A percentile compares a stretch with the other conserved stretches of the same genome.
These are phyloP conservation scores for Hemileccinum rubropunctum DNA, from an alignment of 768 basidiomycete species.

Conservation along the genomic window DNA sequence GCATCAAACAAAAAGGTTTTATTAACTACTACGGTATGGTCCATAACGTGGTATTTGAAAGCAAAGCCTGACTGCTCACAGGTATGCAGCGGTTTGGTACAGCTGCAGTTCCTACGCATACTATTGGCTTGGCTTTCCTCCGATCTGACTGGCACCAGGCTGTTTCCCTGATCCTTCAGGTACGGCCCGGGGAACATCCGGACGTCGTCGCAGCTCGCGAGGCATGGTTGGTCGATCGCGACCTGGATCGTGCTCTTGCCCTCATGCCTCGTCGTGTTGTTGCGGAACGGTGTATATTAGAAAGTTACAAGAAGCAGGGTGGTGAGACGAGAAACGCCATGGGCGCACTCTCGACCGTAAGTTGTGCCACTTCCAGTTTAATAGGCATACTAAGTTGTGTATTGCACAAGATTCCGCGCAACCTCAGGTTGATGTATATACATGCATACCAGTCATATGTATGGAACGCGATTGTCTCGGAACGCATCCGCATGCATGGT, in stretches of 20 bases:
- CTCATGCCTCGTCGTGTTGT: conserved; percentile 89
- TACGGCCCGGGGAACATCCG: conserved; percentile 88
- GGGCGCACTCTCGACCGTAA: conserved; percentile 82
- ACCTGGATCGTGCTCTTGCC: conserved; percentile 78
- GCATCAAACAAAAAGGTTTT: conserved; percentile 82
- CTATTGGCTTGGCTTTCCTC: conserved; percentile 88
- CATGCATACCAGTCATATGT: conserved; percentile 99
- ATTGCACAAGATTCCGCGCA: conserved; percentile 80
- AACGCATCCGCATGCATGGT: conserved; percentile 81
- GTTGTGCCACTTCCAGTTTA: conserved; percentile 13
- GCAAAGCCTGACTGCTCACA: conserved; percentile 27
- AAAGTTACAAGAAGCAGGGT: conserved; percentile 80
- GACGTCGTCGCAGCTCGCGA: conserved; percentile 82
- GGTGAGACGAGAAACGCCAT: conserved; percentile 81
- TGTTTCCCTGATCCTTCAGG: conserved; percentile 74
- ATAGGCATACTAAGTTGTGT: conserved; percentile 2
- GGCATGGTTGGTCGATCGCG: conserved; percentile 83
- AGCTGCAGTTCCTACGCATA: conserved; percentile 91
- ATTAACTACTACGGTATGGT: conserved; percentile 93
- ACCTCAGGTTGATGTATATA: conserved; percentile 94
- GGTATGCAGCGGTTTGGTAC: conserved; percentile 99
- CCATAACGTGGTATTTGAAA: background rate
- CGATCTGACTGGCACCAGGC: conserved; percentile 90
- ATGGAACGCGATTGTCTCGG: conserved; percentile 97
- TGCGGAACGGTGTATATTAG: conserved; percentile 89